Evolutionary conservation across 257 asterid species (phyloP).

Genomic region (Solanum pimpinellifolium): DNA sequence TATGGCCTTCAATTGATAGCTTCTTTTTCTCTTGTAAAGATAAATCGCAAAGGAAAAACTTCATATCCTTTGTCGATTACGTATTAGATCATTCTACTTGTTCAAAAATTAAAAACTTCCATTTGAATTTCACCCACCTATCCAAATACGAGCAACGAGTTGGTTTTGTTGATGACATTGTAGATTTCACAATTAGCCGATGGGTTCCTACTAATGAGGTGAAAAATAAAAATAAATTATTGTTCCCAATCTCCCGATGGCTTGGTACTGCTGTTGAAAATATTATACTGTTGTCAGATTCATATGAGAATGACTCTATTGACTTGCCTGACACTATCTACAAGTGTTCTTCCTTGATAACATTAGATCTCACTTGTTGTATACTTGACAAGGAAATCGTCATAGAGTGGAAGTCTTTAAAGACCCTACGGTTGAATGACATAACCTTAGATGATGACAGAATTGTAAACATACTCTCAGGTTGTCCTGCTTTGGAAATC

Average conservation of each 20-base stretch:
- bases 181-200: not conserved
- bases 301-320: not conserved
- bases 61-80: not conserved
- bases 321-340: not conserved
- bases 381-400: not conserved
- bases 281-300: not conserved
- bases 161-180: not conserved
- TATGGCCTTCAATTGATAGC: not conserved
- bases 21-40: not conserved
- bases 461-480: not conserved
- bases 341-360: not conserved
- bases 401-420: not conserved
- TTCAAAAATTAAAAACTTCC: not conserved
- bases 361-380: not conserved
- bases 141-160: not conserved
- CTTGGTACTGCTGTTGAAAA: not conserved
- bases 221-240: not conserved
- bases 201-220: not conserved
- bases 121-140: not conserved
- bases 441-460: not conserved
- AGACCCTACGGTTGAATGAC: not conserved
- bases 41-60: not conserved
- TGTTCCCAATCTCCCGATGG: not conserved
- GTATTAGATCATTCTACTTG: not conserved
- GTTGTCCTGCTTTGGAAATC: not conserved